Base-by-base conservation (phyloP, 176 grass and related monocot genomes). In the Carex cristatella region DNA sequence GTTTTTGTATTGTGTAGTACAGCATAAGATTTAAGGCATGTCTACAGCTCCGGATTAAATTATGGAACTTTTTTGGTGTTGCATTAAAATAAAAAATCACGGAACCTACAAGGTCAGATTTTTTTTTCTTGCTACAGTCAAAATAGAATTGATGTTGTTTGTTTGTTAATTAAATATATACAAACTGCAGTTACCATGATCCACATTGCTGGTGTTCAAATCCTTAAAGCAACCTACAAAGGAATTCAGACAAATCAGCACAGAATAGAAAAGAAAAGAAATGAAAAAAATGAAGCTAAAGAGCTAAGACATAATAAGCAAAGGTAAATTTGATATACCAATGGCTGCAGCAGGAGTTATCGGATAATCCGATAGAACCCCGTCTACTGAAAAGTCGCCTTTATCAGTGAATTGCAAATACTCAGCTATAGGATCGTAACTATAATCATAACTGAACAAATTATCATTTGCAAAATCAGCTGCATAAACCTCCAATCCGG, bases 381-480 rank as follows among this genome's bases (percentile, higher is more conserved):
- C 96, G 88, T 98, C 96, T 67, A 98, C 96, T 31, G 91, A 88
- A 83, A 92, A 98, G 14, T 28, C 69, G 32, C 55, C 87, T 78
- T 88, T 60, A 54, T 83, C 61, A 12, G 92, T 31, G 61, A 92
- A 98, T 32, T 16, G 79, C 13, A 98, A 80, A 73, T 81, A 89
- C 82, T 98, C 93, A 40, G 84, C 63, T 85, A 98, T 77, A 7
- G 95, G 96, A 84, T 98, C 93, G 77, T 94, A 98, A 84, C 96
- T 98, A 56, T 98, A 98, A 76, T 98, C 95, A 12, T 88, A 98
- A 38, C 91, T 88, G 18, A 98, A 84, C 79, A 61, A 2, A 35
- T 89, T 90, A 89, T 98, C 96, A 88, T 98, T 98, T 48, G 88
- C 89, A 84, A 98, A 98, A 40, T 89, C 93, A 15, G 87, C 87